Evolutionary conservation across 352 stramenopile genomes (phyloP).

Genomic region (Phytophthora melonis): DNA sequence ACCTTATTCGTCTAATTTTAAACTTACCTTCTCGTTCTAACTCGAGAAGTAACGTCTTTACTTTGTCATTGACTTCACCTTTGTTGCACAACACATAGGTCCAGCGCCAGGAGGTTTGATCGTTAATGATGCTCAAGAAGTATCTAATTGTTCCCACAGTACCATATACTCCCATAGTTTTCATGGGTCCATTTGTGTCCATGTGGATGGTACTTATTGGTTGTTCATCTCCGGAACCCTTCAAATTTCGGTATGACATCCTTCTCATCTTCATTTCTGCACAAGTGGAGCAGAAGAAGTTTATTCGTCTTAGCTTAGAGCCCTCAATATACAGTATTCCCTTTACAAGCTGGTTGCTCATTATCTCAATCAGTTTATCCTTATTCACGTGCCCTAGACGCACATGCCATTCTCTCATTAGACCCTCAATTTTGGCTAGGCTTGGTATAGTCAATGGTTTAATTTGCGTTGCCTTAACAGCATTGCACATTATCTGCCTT

Average conservation of each 20-base stretch:
- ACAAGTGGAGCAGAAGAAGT: background rate
- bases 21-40: background rate
- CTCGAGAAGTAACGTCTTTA: background rate
- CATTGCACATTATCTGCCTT: no score
- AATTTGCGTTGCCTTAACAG: no score
- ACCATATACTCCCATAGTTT: background rate
- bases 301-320: no score
- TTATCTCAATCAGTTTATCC: no score
- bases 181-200: background rate
- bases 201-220: background rate
- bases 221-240: background rate
- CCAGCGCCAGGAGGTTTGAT: background rate
- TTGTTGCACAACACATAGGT: background rate
- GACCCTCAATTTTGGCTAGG: no score
- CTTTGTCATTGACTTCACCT: background rate
- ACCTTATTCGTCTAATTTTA: background rate
- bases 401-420: no score
- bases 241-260: background rate
- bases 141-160: background rate
- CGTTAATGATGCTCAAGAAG: background rate
- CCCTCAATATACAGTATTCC: no score
- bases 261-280: background rate
- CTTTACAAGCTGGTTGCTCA: no score
- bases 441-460: no score
- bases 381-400: no score